phyloP scores from a whole-genome alignment of 305 asterid genomes.

The Ilex paraguariensis region DNA sequence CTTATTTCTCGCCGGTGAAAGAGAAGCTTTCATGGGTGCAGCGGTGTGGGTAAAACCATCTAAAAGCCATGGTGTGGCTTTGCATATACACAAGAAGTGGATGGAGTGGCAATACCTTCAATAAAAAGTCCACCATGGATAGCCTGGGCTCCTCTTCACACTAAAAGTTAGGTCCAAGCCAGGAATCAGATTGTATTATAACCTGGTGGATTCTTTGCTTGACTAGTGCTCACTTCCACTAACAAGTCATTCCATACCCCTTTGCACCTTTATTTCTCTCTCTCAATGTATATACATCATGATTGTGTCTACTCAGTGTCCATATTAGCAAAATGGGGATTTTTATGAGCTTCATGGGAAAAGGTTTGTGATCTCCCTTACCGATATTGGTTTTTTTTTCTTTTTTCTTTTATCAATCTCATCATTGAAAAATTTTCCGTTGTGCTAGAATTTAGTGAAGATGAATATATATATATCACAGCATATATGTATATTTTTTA shows the following conservation, averaged over 20 bases:
- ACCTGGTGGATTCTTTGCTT: constrained; percentile 49
- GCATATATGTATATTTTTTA: background rate
- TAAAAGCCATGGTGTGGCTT: too few species aligned
- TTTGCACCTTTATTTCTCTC: background rate
- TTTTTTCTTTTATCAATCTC: background rate
- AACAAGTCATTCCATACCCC: constrained; percentile 38
- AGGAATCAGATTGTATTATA: constrained; percentile 22
- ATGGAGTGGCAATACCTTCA: too few species aligned
- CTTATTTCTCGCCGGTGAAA: too few species aligned
- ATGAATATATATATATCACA: too few species aligned
- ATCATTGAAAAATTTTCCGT: background rate
- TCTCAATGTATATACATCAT: background rate
- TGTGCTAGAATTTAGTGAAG: background rate
- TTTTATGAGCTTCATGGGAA: constrained; percentile 64
- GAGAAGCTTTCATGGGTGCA: too few species aligned
- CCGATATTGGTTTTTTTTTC: background rate
- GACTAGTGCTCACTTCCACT: constrained; percentile 9
- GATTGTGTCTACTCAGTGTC: background rate
- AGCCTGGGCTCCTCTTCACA: too few species aligned
- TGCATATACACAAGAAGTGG: too few species aligned
- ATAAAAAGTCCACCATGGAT: too few species aligned
- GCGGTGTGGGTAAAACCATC: too few species aligned
- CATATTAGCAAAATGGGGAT: constrained; percentile 49
- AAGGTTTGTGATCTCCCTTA: constrained; percentile 35
- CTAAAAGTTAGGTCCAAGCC: constrained; percentile 14